Conservation (phyloP, 805 yeast genomes). For the Wickerhamomyces mucosus region DNA sequence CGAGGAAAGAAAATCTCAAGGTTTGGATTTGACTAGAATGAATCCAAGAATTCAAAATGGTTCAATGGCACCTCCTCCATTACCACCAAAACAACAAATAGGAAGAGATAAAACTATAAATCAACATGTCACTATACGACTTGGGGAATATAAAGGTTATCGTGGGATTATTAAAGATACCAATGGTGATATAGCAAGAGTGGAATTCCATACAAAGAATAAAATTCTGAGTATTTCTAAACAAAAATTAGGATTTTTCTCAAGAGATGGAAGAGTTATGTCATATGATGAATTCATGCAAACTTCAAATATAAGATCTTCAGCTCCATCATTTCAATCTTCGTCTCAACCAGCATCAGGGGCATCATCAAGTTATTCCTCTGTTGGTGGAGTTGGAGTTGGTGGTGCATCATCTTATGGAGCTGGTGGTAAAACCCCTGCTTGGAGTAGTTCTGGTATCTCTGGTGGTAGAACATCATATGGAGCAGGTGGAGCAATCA, state of each 20-base stretch:
- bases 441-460: conserved; percentile 33
- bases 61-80: conserved; percentile 51
- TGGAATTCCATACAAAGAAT: conserved; percentile 87
- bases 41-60: conserved; percentile 60
- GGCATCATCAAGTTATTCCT: conserved; percentile 7
- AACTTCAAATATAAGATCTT: conserved; percentile 20
- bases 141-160: conserved; percentile 90
- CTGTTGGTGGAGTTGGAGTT: conserved; percentile 1
- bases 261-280: conserved; percentile 57
- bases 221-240: conserved; percentile 82
- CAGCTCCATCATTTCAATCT: conserved; percentile 11
- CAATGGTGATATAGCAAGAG: conserved; percentile 83
- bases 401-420: conserved; percentile 21
- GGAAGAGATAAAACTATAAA: conserved; percentile 80
- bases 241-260: conserved; percentile 62
- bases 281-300: conserved; percentile 77
- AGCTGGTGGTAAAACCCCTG: conserved; percentile 34
- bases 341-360: too few species aligned
- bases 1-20: conserved; percentile 26
- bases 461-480: conserved; percentile 25
- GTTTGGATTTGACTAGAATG: conserved; percentile 72
- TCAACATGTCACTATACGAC: conserved; percentile 78
- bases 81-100: conserved; percentile 32
- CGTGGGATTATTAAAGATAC: conserved; percentile 91
- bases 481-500: conserved; percentile 32